Base-by-base conservation (phyloP, 2,329 filamentous ascomycete species). In the Herpotrichia juniperi region DNA sequence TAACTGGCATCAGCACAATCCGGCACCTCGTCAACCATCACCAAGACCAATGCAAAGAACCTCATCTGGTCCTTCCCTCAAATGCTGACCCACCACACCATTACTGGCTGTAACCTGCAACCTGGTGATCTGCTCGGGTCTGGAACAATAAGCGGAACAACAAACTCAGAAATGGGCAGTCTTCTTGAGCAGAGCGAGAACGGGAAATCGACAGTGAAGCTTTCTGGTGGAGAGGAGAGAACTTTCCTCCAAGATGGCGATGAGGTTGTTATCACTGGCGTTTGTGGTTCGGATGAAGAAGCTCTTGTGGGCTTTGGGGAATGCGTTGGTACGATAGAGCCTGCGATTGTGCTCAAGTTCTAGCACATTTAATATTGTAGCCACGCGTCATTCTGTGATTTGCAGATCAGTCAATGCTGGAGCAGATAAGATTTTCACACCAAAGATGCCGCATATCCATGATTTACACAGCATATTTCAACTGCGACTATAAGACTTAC, bases 61-160 rank as follows among this genome's bases (percentile, higher is more conserved):
- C 78, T 93, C 10, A 79, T 93, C n/a, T 93, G 86, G 81, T 92
- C 88, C 0, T 93, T 93, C 74, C 83, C 88, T 4, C 90, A 93
- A 71, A 92, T 93, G 89, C 78, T 93, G 34, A 84, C 90, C 1
- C 90, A 93, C 69, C 90, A 93, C 68, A 86, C 87, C 1, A 81
- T 90, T 42, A 89, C 87, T 1, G 90, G 90, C 5, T 94, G 90
- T 70, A 85, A 86, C 3, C 81, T 94, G 79, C 82, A 85, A 42
- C 82, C 86, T 0, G 90, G 90, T 28, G 90, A 94, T 67, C 73
- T 94, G 46, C 76, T 94, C 5, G 90, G 89, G 2, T 90, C 87
- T 2, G 90, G 90, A 2, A 94, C 90, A 1, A 93, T 94, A 62
- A 87, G 84, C 37, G 90, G 90, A 2, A 79, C 71, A 4, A 79